Evolutionary conservation across 192 early-diverging fungal genomes (phyloP), one percentile per base, ranked within the genome.

Genomic region (Backusella mclennaniae): DNA sequence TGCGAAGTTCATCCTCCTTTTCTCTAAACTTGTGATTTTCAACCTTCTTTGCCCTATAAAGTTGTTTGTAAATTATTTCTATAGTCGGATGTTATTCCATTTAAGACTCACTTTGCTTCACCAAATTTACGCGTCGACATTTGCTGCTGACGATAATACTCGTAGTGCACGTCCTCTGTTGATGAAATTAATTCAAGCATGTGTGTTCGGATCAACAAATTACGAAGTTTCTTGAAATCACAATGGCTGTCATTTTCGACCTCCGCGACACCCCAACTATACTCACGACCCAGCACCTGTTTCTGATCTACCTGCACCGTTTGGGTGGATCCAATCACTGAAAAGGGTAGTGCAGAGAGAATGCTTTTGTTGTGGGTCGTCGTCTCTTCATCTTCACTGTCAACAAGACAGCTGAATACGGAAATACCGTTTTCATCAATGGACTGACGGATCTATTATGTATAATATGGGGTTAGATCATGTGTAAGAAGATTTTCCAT

Each of bases 161-260:
- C 98, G 83, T 97, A 99, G 84, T 99, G 98, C 35, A 85, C 82
- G 73, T 99, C 97, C 86, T 99, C 95, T 42, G 98, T 99, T 33
- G 92, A 92, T 26, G 87, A 85, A 77, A 99, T 95, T 66, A 99
- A 88, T 77, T 98, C 97, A 71, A 97, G 88, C 98, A 99, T 97
- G 81, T 99, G 97, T 15, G 96, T 96, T 76, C 94, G 90, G 75
- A 94, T 86, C n/a, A 95, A 82, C 87, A 96, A 89, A 80, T 97
- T 93, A 76, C 98, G 90, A 70, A 99, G 87, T 79, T 96, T 95
- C 71, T 95, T 90, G 81, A 99, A 99, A 77, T 98, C 98, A 85
- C 94, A 96, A 86, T 98, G 98, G 5, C 88, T 88, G 79, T 96
- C 94, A 82, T 97, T 95, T 82, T 99, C 98, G 35, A 99, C 97